Evolutionary conservation across 352 stramenopile species (phyloP), one percentile per base, ranked within the genome.

Genomic region (Phytopythium mirpurense): DNA sequence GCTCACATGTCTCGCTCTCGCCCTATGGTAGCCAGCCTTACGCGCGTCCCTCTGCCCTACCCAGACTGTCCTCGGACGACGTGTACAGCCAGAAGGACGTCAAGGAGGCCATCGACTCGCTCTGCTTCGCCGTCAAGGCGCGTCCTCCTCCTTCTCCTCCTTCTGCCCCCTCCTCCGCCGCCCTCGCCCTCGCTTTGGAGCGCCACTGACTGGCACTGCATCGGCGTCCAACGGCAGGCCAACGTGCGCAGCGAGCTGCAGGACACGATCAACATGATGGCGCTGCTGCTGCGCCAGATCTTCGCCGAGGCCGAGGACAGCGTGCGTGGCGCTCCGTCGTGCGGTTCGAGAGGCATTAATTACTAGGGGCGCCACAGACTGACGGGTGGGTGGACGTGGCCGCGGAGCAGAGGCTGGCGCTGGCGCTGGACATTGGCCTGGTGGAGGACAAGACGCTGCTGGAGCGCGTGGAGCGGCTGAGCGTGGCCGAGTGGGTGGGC

Each of bases 231-330:
- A 14, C 32, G 18, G 3, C 54, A 91, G 81, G 72, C 73, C 3
- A 93, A 83, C 37, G 75, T 88, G 23, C 75, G 79, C 31, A 88
- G 79, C 32, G 82, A 93, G 49, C 63, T 90, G 36, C 77, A 90
- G 50, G 82, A 93, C 63, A 87, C 76, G 40, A 88, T 93, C 68
- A 90, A 88, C 60, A 93, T 90, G 82, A 93, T 88, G 72, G 82
- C 79, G 60, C 54, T 93, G 46, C 56, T 93, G n/a, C 65, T 93
- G 54, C 78, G 77, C 40, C 79, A 90, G 70, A 73, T 90, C 58
- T 90, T 93, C 59, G 51, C 66, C 32, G 77, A 88, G 57, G 81
- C 78, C 6, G 78, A 92, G 51, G 70, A 79, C 41, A 76, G 67
- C 45, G 78, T 87, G 67, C 50, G 63, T 64, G 29, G 5, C 9